Evolutionary conservation across 768 basidiomycete species (phyloP).

Genomic region (Suillus weaverae): DNA sequence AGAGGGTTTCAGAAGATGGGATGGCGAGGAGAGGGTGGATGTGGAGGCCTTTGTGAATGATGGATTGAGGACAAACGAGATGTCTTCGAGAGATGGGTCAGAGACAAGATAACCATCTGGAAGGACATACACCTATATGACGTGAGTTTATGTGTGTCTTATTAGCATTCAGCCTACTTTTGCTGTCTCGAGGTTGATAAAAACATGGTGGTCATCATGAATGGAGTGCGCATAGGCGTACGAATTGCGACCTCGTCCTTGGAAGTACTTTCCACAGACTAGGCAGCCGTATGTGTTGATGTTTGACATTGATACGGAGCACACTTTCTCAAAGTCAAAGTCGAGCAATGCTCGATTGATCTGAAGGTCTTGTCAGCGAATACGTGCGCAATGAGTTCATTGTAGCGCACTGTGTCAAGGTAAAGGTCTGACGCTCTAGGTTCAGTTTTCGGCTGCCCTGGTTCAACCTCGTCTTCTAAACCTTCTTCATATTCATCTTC

Average conservation of each 20-base stretch:
- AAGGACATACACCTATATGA: constrained; percentile 83
- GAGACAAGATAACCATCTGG: constrained; percentile 97
- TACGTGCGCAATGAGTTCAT: constrained; percentile 12
- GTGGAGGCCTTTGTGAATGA: constrained; percentile 70
- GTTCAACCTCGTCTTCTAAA: constrained; percentile 29
- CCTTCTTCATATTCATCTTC: constrained; percentile 27
- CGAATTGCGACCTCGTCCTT: constrained; percentile 90
- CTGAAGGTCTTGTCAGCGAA: constrained; percentile 40
- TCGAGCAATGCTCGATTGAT: constrained; percentile 89
- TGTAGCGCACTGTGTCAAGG: constrained; percentile 79
- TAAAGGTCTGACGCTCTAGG: constrained; percentile 79
- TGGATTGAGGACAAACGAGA: constrained; percentile 86
- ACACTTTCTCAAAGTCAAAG: constrained; percentile 99
- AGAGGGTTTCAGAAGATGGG: constrained; percentile 67
- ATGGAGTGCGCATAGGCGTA: constrained; percentile 98
- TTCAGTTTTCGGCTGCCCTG: constrained; percentile 23
- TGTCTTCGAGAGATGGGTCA: constrained; percentile 96
- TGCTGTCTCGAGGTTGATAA: constrained; percentile 91
- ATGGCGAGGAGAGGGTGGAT: constrained; percentile 54
- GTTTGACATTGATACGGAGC: constrained; percentile 94
- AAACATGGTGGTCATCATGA: constrained; percentile 97
- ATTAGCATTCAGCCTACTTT: constrained; percentile 55
- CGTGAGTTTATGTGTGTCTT: neutral
- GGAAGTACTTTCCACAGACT: constrained; percentile 98
- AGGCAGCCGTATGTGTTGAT: constrained; percentile 98